These are phyloP conservation scores for Fusarium sublunatum DNA, from an alignment of 2,329 filamentous ascomycete species.

Conservation along the genomic window DNA sequence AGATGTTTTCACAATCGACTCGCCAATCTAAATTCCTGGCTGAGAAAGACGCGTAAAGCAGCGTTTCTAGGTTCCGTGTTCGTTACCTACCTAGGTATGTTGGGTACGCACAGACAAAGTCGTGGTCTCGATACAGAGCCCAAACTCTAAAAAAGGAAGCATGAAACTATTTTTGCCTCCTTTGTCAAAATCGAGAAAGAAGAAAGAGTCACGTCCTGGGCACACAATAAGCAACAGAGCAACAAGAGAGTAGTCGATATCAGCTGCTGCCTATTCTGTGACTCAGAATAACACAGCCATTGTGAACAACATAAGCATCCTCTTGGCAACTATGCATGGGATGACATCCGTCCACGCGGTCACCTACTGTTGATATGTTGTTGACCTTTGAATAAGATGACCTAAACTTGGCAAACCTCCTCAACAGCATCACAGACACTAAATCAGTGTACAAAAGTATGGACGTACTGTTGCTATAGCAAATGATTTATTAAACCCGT, in stretches of 20 bases:
- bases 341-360: not conserved
- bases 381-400: too few relatives aligned
- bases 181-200: not conserved
- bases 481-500: not conserved
- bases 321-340: not conserved
- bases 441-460: not conserved
- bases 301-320: too few relatives aligned
- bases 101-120: constrained; percentile 1
- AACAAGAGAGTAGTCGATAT: not conserved
- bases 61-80: not conserved
- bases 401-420: too few relatives aligned
- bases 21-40: not conserved
- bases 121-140: not conserved
- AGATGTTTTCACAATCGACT: not conserved
- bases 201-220: not conserved
- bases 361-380: not conserved
- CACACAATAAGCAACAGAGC: too few relatives aligned
- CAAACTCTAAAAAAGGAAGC: constrained; percentile 4
- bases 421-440: not conserved
- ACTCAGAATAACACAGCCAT: not conserved
- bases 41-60: not conserved
- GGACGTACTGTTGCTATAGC: not conserved
- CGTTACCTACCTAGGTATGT: not conserved
- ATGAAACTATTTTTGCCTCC: constrained; percentile 4
- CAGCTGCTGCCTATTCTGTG: constrained; percentile 7